Conservation (phyloP, 805 yeast species). For the Starmerella asiatica region DNA sequence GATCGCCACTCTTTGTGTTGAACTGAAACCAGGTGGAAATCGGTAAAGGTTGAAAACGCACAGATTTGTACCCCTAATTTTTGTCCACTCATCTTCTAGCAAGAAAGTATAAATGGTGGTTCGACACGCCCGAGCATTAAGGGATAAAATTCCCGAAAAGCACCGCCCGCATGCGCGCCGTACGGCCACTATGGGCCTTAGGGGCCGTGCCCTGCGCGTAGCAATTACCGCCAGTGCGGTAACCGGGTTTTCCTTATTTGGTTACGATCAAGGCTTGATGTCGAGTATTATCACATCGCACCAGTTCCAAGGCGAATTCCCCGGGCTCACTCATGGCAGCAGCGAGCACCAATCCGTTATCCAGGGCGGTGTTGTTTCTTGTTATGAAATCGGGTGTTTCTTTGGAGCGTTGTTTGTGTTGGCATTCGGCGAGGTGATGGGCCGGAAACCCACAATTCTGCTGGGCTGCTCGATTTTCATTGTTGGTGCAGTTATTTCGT, state of each 20-base stretch:
- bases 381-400: slow-evolving; percentile 63
- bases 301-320: slow-evolving; percentile 48
- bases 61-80: neutral
- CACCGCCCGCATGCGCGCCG: slow-evolving; percentile 17
- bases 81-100: too few relatives aligned
- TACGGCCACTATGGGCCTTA: slow-evolving; percentile 43
- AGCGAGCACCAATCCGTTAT: slow-evolving; percentile 39
- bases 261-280: slow-evolving; percentile 26
- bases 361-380: slow-evolving; percentile 48
- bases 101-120: slow-evolving; percentile 13
- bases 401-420: slow-evolving; percentile 55
- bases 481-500: slow-evolving; percentile 47
- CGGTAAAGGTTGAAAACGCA: neutral
- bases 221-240: slow-evolving; percentile 47
- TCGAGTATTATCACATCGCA: slow-evolving; percentile 34
- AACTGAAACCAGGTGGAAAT: neutral
- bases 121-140: slow-evolving; percentile 10
- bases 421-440: slow-evolving; percentile 45
- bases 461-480: slow-evolving; percentile 44
- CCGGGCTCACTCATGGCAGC: slow-evolving; percentile 22
- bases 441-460: slow-evolving; percentile 52
- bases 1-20: too few relatives aligned
- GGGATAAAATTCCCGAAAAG: slow-evolving; percentile 16
- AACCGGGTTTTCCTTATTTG: slow-evolving; percentile 41
- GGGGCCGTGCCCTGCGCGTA: slow-evolving; percentile 40